A percentile compares a stretch with the other conserved stretches of the same genome.
phyloP scores from a whole-genome alignment of 805 yeast species.

The Starmerella roubikii region DNA sequence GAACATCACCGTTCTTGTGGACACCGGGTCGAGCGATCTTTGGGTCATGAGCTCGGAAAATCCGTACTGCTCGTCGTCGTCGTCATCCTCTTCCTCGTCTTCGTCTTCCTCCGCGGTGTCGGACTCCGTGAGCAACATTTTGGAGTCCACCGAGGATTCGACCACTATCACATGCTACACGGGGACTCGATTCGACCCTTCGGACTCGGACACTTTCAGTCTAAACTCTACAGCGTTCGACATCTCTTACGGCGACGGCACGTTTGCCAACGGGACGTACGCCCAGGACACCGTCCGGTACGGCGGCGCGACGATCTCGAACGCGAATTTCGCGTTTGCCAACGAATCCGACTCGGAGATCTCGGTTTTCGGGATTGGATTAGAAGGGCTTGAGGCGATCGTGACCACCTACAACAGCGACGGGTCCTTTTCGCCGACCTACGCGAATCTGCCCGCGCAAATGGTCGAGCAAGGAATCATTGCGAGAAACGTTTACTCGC shows the following conservation, averaged over 20 bases:
- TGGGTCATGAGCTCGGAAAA: constrained; percentile 45
- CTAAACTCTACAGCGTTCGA: constrained; percentile 15
- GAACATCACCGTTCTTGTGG: constrained; percentile 41
- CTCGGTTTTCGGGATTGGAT: constrained; percentile 37
- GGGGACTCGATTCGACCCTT: constrained; percentile 19
- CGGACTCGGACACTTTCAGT: constrained; percentile 18
- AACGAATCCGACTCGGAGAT: constrained; percentile 46
- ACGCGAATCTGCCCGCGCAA: constrained; percentile 25
- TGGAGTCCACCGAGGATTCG: background rate
- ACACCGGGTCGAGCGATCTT: constrained; percentile 66
- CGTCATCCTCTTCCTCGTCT: background rate
- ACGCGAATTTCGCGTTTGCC: constrained; percentile 62
- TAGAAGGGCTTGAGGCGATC: constrained; percentile 25
- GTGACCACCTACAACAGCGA: constrained; percentile 19
- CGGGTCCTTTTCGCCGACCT: constrained; percentile 18
- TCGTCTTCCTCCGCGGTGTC: too few species aligned
- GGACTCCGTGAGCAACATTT: too few species aligned
- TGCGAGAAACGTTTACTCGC: constrained; percentile 32
- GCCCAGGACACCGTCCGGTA: constrained; percentile 48
- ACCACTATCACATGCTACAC: constrained; percentile 13
- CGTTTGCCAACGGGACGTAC: constrained; percentile 42
- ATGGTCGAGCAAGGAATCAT: constrained; percentile 33
- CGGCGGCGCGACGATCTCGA: constrained; percentile 37
- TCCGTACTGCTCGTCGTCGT: constrained; percentile 28
- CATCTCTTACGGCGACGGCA: constrained; percentile 31